Base-by-base conservation (phyloP, 805 yeast species). In the Teunomyces lycoperdinae region DNA sequence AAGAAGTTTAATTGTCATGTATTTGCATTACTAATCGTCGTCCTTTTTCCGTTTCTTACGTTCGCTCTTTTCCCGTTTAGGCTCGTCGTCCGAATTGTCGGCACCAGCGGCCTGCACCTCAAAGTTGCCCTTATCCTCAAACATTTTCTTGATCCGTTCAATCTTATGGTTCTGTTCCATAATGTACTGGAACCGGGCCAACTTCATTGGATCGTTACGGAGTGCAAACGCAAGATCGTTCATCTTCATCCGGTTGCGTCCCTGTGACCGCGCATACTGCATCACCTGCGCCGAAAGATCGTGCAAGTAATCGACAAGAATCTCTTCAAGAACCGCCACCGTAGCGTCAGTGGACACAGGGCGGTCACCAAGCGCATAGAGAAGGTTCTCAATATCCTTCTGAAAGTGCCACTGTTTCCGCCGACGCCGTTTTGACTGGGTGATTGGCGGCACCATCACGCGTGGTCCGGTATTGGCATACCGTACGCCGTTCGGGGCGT, bases 181-280 rank as follows among this genome's bases (percentile, higher is more conserved):
- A 46, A 72, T 72, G 50, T 71, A 71, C 50, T 68, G 65, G 55
- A 70, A 57, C 45, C 78, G 56, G 40, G 75, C 68, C 45, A 73
- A 58, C 53, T 71, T 73, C 55, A 62, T 60, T 3, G 78, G 77
- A 44, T 73, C 78, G 48, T 72, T 64, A 10, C 72, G 58, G 34
- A 73, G 57, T 7, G 69, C 70, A 56, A 71, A 68, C 20, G 71
- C 73, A 46, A 73, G 60, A 54, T 73, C 78, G 48, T 72, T 74
- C 49, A 71, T 61, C 50, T 72, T 73, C 26, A 73, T 64, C 46
- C 77, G 51, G 26, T 64, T 52, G 33, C 77, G 56, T 26, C 73
- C 72, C 42, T 71, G 76, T 7, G 70, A 58, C 40, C 62, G 55
- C 8, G 78, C 73, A 49, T 57, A 71, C 32, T 52, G 55, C 30